Evolutionary conservation across 2,329 filamentous ascomycete genomes (phyloP), one percentile per base, ranked within the genome.

Genomic region (Exophiala calicioides): DNA sequence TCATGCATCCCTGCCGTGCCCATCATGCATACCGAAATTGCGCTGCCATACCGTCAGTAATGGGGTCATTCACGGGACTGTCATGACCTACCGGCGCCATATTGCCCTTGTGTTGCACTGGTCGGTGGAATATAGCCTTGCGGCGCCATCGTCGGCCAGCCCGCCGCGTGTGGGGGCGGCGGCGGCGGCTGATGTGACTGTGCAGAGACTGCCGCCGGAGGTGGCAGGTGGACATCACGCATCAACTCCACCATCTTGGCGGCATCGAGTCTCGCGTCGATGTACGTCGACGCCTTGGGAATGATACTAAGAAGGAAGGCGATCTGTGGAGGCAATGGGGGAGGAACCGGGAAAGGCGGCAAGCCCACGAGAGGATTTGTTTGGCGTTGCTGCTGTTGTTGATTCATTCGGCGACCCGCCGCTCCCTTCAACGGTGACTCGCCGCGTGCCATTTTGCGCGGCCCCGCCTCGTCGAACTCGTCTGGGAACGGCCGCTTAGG

Each of bases 341-440:
- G 78, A 8, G 82, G 77, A 19, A 73, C 68, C 31, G 68, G 65
- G 43, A 68, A 81, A 4, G 82, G 76, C 40, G 81, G 78, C 63
- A 66, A 63, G 35, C 66, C 63, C 3, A 61, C 58, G 6, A 59
- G 48, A 40, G 37, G 59, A 58, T 12, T 44, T 19, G 15, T 58
- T 76, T 76, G 40, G 16, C 39, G 52, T 21, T 49, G 44, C 38
- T 50, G 53, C 20, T 49, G 49, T 16, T 53, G 84, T 63, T 93
- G 86, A 60, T 93, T 88, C 16, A 94, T 76, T 26, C 90, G 84
- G 45, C 90, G 84, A 19, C 89, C 88, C 27, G 91, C 89, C 1
- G 88, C 88, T 10, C 89, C 89, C 65, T 97, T 98, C 27, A 97
- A 77, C 0, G 94, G 93, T 4, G 91, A 97, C 46, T 88, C 90